Evolutionary conservation across 2,329 filamentous ascomycete species (phyloP).

Genomic region (Alternaria arborescens): DNA sequence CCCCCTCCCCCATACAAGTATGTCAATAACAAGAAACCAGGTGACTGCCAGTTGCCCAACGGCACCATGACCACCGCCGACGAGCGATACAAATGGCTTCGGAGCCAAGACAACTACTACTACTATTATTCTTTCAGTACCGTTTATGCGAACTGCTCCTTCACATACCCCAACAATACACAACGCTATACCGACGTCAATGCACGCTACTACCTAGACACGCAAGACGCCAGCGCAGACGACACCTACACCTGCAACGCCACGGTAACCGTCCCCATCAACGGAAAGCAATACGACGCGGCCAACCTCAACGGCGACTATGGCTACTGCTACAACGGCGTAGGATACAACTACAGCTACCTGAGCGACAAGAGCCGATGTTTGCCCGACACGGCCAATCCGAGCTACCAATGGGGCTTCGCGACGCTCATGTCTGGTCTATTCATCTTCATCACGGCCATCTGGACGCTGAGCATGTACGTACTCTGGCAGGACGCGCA

Average conservation of each 20-base stretch:
- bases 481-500: constrained; percentile 48
- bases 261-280: constrained; percentile 19
- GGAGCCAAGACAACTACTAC: background rate
- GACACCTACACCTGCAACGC: constrained; percentile 22
- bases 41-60: constrained; percentile 32
- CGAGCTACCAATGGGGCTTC: constrained; percentile 51
- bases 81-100: background rate
- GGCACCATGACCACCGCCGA: constrained; percentile 23
- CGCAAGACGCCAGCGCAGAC: background rate
- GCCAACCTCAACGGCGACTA: constrained; percentile 13
- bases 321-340: constrained; percentile 30
- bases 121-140: background rate
- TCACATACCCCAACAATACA: constrained; percentile 20
- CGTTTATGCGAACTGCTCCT: constrained; percentile 1
- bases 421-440: constrained; percentile 44
- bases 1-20: background rate
- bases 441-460: constrained; percentile 42
- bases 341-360: constrained; percentile 19
- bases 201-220: accelerated
- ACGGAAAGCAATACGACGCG: constrained; percentile 24
- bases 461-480: constrained; percentile 48
- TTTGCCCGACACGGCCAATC: constrained; percentile 38
- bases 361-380: constrained; percentile 30
- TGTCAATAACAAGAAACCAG: constrained; percentile 13
- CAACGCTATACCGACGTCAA: constrained; percentile 1